phyloP scores from a whole-genome alignment of 1,139 yeast species.

The Pichia sorboxylosa region DNA sequence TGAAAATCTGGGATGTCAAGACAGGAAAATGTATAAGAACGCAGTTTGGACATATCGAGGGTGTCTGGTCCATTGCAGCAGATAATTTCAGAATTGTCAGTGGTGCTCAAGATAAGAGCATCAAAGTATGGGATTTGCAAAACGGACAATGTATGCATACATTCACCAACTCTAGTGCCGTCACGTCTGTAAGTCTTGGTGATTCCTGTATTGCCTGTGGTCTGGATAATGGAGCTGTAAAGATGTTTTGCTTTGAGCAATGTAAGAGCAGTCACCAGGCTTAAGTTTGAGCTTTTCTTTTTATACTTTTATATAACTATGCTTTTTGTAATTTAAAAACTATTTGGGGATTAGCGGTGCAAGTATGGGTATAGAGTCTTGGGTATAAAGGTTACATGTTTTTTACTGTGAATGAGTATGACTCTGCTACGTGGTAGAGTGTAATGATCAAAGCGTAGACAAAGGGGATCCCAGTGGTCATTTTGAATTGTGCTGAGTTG shows the following conservation, averaged over 20 bases:
- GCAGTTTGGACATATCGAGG: slow-evolving; percentile 94
- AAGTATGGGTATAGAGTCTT: too few species aligned
- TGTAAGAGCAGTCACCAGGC: too few species aligned
- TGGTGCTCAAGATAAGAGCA: slow-evolving; percentile 85
- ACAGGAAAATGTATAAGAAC: slow-evolving; percentile 85
- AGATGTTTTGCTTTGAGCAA: slow-evolving; percentile 75
- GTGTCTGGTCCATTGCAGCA: slow-evolving; percentile 93
- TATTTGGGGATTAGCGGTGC: too few species aligned
- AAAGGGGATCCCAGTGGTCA: slow-evolving; percentile 93
- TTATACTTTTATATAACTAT: too few species aligned
- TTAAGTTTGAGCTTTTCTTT: too few species aligned
- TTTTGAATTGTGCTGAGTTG: slow-evolving; percentile 62
- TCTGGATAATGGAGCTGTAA: slow-evolving; percentile 74
- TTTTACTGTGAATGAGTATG: slow-evolving; percentile 45
- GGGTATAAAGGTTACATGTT: too few species aligned
- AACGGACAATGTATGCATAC: slow-evolving; percentile 91
- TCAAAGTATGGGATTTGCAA: slow-evolving; percentile 93
- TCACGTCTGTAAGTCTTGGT: slow-evolving; percentile 79
- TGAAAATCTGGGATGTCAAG: slow-evolving; percentile 82
- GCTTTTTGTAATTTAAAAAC: too few species aligned
- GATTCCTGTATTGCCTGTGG: slow-evolving; percentile 88
- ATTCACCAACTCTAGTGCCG: slow-evolving; percentile 66
- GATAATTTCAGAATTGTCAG: slow-evolving; percentile 89
- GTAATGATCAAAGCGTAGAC: slow-evolving; percentile 64
- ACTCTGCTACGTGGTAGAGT: slow-evolving; percentile 51